phyloP scores from a whole-genome alignment of 108 stramenopile genomes.

The Cyclotella distinguenda region DNA sequence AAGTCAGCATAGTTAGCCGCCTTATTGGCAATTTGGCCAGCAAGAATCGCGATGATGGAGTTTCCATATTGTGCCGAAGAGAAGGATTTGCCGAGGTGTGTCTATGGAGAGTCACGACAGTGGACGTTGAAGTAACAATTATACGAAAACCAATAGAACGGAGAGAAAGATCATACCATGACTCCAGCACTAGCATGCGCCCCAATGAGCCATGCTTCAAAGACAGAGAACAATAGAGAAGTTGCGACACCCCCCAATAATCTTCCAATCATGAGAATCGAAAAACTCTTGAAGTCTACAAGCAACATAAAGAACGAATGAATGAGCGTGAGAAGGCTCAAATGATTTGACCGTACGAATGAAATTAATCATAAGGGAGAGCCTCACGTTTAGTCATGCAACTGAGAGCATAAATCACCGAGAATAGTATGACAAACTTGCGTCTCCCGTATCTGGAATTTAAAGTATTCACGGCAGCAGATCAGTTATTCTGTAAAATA shows the following conservation, averaged over 20 bases:
- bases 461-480: too few relatives aligned
- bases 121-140: background rate
- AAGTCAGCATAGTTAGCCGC: constrained; percentile 54
- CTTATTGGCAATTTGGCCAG: constrained; percentile 89
- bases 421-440: constrained; percentile 86
- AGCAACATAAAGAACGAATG: background rate
- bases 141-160: background rate
- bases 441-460: constrained; percentile 67
- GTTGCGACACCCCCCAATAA: constrained; percentile 92
- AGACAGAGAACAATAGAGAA: constrained; percentile 85
- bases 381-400: constrained; percentile 85
- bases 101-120: constrained; percentile 31
- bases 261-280: constrained; percentile 87
- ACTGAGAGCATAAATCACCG: constrained; percentile 76
- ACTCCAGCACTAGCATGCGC: constrained; percentile 75
- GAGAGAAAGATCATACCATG: constrained; percentile 17
- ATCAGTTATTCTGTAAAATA: too few relatives aligned
- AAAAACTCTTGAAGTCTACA: constrained; percentile 69
- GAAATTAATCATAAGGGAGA: too few relatives aligned
- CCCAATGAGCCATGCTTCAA: constrained; percentile 95
- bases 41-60: constrained; percentile 89
- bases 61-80: constrained; percentile 89
- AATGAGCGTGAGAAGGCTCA: too few relatives aligned
- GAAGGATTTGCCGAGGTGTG: constrained; percentile 81
- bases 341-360: background rate